phyloP scores from a whole-genome alignment of 2,329 filamentous ascomycete species.

The Neofusicoccum laricinum region DNA sequence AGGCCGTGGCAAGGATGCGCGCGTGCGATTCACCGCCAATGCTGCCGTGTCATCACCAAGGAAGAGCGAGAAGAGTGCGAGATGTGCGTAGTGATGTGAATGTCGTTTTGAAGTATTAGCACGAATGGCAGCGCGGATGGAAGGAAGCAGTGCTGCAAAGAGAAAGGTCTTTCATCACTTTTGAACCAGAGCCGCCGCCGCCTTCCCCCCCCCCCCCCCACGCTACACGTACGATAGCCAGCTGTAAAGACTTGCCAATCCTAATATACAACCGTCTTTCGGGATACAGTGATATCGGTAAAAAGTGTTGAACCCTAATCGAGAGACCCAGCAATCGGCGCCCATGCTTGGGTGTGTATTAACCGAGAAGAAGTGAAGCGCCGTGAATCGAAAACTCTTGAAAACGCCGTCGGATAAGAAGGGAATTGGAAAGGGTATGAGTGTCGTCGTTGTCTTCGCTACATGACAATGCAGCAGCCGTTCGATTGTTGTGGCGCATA shows the following conservation, averaged over 20 bases:
- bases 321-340: conserved; percentile 14
- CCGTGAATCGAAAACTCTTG: conserved; percentile 17
- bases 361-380: conserved; percentile 17
- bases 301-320: conserved; percentile 3
- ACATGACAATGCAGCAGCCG: conserved; percentile 97
- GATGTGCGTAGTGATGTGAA: neutral
- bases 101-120: conserved; percentile 14
- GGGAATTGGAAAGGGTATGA: conserved; percentile 13
- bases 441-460: conserved; percentile 23
- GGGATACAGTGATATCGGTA: conserved; percentile 16
- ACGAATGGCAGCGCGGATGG: conserved; percentile 2
- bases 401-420: conserved; percentile 16
- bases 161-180: conserved; percentile 15
- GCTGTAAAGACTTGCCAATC: conserved; percentile 14
- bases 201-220: neutral
- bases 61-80: neutral
- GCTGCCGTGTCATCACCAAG: neutral
- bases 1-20: neutral
- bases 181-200: conserved; percentile 11
- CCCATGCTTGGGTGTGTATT: conserved; percentile 14
- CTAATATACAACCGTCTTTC: conserved; percentile 17
- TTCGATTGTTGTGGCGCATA: conserved; percentile 92
- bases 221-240: conserved; percentile 4
- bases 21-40: neutral
- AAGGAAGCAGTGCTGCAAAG: neutral